Evolutionary conservation across 805 yeast genomes (phyloP), one percentile per base, ranked within the genome.

Genomic region (Millerago galiae): DNA sequence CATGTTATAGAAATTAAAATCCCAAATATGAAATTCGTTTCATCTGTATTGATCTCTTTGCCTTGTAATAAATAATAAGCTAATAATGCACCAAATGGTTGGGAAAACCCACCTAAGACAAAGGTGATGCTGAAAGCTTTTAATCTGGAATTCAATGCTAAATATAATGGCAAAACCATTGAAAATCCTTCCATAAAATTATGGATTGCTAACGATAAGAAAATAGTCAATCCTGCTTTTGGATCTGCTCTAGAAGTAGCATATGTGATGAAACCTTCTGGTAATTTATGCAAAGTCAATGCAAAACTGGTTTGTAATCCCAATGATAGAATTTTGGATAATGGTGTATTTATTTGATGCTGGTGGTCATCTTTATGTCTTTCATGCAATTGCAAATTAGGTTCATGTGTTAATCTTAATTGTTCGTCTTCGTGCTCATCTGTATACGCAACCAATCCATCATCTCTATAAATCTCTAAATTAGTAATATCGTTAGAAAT

Each of bases 111-210:
- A 4, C 96, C 97, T 14, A 91, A 63, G 0, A 81, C 42, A 1
- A 85, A 78, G 13, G 90, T 74, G 8, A 83, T 72, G 0, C 71
- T 48, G 10, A 88, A 65, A 0, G 97, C 95, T 49, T 75, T 71
- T 24, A 63, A 53, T 35, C 86, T 68, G 1, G 77, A 71, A 34
- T 75, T 68, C 48, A 91, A 68, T 8, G 95, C 87, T 40, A 90
- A 75, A 58, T 83, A 93, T 27, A 91, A 67, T 0, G 98, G 98
- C 36, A 90, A 68, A 12, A 95, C 87, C 85, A 91, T 90, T 13
- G 93, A 79, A 59, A 93, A 89, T 0, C 98, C 99, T 60, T 91
- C 99, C 17, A 90, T 82, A 51, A 88, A 81, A 61, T 93, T 93
- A 65, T 91, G 99, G 25, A 93, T 76, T 11, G 89, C 77, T 56